phyloP scores from a whole-genome alignment of 2,329 filamentous ascomycete genomes.

The Emergomyces orientalis region DNA sequence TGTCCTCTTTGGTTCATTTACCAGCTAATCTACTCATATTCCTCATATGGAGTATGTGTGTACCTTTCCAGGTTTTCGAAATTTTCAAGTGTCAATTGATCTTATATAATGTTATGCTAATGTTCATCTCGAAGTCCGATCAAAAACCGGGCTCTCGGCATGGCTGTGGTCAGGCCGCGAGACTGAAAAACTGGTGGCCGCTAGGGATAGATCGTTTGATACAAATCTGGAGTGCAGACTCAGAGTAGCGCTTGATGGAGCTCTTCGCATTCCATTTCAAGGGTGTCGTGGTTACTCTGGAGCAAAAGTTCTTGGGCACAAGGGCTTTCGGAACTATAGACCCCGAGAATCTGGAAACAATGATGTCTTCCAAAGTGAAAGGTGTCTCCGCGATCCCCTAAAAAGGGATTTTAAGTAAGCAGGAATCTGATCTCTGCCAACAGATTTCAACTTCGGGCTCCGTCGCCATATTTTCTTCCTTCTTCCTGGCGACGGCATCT shows the following conservation, averaged over 20 bases:
- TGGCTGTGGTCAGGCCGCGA: conserved; percentile 9
- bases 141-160: background rate
- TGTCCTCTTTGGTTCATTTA: too few species aligned
- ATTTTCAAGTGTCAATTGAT: background rate
- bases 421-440: background rate
- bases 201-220: conserved; percentile 28
- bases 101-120: background rate
- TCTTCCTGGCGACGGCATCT: conserved; percentile 51
- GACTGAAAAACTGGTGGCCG: conserved; percentile 24
- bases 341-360: conserved; percentile 22
- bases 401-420: too few species aligned
- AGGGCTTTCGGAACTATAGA: conserved; percentile 22
- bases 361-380: conserved; percentile 19
- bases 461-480: conserved; percentile 24
- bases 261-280: conserved; percentile 27
- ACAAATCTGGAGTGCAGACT: conserved; percentile 27
- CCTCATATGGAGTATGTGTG: too few species aligned
- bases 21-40: too few species aligned
- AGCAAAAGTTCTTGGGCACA: conserved; percentile 24
- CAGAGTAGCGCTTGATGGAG: conserved; percentile 26
- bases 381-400: too few species aligned
- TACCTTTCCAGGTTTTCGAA: too few species aligned
- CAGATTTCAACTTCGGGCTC: conserved; percentile 12
- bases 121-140: background rate
- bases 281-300: conserved; percentile 19